Evolutionary conservation across 2,329 filamentous ascomycete species (phyloP).

Genomic region (Fusarium chuoi): DNA sequence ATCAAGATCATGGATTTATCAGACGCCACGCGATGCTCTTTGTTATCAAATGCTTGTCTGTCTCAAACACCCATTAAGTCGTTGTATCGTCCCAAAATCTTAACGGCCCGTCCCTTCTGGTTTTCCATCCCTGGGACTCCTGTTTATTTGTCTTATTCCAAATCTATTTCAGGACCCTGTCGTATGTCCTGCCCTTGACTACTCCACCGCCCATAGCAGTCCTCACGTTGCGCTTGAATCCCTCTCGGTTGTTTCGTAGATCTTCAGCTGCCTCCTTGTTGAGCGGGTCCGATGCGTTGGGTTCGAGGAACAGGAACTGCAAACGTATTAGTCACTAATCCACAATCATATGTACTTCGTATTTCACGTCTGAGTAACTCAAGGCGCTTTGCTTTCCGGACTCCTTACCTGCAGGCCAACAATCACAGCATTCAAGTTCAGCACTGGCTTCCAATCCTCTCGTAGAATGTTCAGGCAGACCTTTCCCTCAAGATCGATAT

Average conservation of each 20-base stretch:
- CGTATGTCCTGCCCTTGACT: conserved; percentile 78
- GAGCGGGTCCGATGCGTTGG: conserved; percentile 95
- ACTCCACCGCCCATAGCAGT: conserved; percentile 82
- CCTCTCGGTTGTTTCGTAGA: conserved; percentile 83
- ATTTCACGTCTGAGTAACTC: not conserved
- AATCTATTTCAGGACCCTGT: conserved; percentile 76
- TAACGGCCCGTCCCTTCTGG: conserved; percentile 1
- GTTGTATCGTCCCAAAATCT: conserved; percentile 13
- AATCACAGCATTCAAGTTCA: conserved; percentile 96
- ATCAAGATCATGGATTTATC: conserved; percentile 29
- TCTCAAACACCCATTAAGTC: conserved; percentile 21
- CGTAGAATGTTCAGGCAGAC: conserved; percentile 97
- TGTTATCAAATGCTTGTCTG: conserved; percentile 23
- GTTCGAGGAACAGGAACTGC: conserved; percentile 96
- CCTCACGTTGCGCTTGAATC: conserved; percentile 91
- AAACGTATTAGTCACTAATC: conserved; percentile 32
- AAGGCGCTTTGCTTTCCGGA: not conserved
- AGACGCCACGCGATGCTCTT: conserved; percentile 32
- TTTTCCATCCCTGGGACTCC: conserved; percentile 13
- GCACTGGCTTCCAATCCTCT: conserved; percentile 98
- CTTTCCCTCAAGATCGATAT: conserved; percentile 97
- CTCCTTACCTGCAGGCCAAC: conserved; percentile 82
- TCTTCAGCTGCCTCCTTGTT: conserved; percentile 99
- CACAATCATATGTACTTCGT: not conserved
- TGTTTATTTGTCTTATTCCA: not conserved